A percentile compares a stretch with the other conserved stretches of the same genome.
These are phyloP conservation scores for Rutstroemia sydowiana DNA, from an alignment of 2,329 filamentous ascomycete genomes.

Conservation along the genomic window DNA sequence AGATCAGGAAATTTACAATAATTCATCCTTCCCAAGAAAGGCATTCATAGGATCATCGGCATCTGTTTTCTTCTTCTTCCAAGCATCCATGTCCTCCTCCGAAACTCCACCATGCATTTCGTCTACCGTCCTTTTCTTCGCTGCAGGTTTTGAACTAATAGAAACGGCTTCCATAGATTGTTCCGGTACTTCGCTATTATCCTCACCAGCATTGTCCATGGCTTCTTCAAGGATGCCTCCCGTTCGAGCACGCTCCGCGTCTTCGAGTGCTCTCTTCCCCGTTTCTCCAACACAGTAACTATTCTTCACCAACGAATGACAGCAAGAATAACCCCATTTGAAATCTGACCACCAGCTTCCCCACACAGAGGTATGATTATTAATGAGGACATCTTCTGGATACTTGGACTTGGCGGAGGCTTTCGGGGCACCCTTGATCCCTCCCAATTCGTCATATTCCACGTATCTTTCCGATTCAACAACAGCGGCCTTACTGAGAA, in stretches of 20 bases:
- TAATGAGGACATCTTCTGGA: slow-evolving; percentile 74
- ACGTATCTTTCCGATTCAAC: slow-evolving; percentile 80
- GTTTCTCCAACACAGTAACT: slow-evolving; percentile 95
- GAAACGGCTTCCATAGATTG: slow-evolving; percentile 25
- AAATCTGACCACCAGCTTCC: slow-evolving; percentile 97
- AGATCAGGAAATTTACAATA: slow-evolving; percentile 26
- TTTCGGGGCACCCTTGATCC: slow-evolving; percentile 80
- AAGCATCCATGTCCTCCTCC: slow-evolving; percentile 81
- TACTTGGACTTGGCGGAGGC: slow-evolving; percentile 82
- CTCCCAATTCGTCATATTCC: slow-evolving; percentile 86
- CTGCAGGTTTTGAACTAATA: slow-evolving; percentile 17
- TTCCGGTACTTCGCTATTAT: slow-evolving; percentile 27
- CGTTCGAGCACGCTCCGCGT: slow-evolving; percentile 55
- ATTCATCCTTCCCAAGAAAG: slow-evolving; percentile 65
- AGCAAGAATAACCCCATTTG: slow-evolving; percentile 93
- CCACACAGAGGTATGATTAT: slow-evolving; percentile 91
- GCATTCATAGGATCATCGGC: slow-evolving; percentile 84
- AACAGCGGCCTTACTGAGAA: slow-evolving; percentile 59
- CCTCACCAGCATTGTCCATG: slow-evolving; percentile 25
- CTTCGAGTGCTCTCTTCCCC: slow-evolving; percentile 73
- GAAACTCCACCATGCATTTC: slow-evolving; percentile 73
- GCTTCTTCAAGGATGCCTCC: slow-evolving; percentile 32
- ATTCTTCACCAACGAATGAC: slow-evolving; percentile 89
- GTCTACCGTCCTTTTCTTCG: slow-evolving; percentile 67
- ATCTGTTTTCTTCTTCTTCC: slow-evolving; percentile 65